Conservation (phyloP, 495 filamentous ascomycete genomes). For the Tirmania nivea region DNA sequence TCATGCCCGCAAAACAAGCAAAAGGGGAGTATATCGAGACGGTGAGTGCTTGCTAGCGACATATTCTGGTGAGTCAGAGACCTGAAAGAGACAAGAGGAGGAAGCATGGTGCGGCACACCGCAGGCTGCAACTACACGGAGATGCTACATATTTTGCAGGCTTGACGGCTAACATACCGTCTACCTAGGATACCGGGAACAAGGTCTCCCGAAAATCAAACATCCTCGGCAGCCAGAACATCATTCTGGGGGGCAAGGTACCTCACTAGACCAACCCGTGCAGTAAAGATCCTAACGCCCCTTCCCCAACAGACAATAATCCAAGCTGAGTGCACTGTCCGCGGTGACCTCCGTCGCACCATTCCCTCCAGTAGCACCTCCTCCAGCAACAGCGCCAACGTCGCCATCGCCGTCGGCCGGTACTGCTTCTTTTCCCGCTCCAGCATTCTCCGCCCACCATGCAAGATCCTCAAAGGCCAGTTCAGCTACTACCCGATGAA, state of each 20-base stretch:
- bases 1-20: conserved; percentile 51
- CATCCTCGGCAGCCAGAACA: conserved; percentile 86
- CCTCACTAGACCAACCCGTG: too few species aligned
- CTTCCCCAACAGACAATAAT: conserved; percentile 46
- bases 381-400: conserved; percentile 23
- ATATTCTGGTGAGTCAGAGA: not conserved
- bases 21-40: conserved; percentile 94
- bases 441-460: conserved; percentile 54
- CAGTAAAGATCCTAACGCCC: too few species aligned
- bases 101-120: too few species aligned
- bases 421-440: conserved; percentile 66
- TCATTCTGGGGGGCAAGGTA: conserved; percentile 69
- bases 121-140: too few species aligned
- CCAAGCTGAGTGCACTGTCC: conserved; percentile 72
- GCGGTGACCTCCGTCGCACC: conserved; percentile 62
- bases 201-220: conserved; percentile 82
- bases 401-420: conserved; percentile 65
- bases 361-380: conserved; percentile 11
- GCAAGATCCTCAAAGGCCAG: conserved; percentile 41
- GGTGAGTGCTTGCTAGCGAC: conserved; percentile 26
- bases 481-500: conserved; percentile 67
- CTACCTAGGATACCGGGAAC: conserved; percentile 71
- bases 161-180: too few species aligned
- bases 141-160: too few species aligned
- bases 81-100: not conserved